Evolutionary conservation across 371 early-diverging fungal genomes (phyloP), one percentile per base, ranked within the genome.

Genomic region (Rhizopus stolonifer): DNA sequence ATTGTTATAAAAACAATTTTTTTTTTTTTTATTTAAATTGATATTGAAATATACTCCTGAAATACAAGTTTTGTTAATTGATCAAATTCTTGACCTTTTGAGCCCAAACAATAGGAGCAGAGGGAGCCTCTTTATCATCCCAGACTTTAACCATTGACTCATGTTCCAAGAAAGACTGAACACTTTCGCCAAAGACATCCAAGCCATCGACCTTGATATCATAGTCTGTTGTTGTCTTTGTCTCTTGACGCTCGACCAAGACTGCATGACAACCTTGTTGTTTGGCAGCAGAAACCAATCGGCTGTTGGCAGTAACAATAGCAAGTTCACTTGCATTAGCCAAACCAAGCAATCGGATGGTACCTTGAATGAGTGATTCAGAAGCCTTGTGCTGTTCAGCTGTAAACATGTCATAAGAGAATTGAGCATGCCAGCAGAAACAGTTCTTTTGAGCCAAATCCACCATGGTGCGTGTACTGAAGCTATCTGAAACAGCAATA

Each of bases 341-440:
- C 32, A 67, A 54, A n/a, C 60, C 70, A 44, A 70, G 57, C n/a
- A 74, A 33, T 31, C 54, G 39, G 13, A 56, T 49, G 14, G 66
- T 54, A 17, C 62, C 62, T 2, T 38, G 43, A 3, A 68, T 47
- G 17, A 66, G 58, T 1, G 64, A 43, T 15, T 60, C 49, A 7
- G 61, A 50, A 18, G 56, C 51, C 5, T 47, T 44, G 8, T 9
- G 25, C 2, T 22, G 32, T n/a, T 24, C 31, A 14, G 22, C 25
- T 18, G 21, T 10, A 47, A 74, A 61, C 61, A 70, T 67, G 11
- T 74, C 70, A 11, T 66, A 56, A 54, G 64, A 56, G 54, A 74
- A 66, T 51, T 74, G 74, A 19, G 69, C 64, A 39, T 74, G 65
- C 70, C 68, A 74, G 62, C 74, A 74, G 21, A 74, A 69, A 44